Conservation (phyloP, 768 basidiomycete genomes). For the Royoungia palumana region DNA sequence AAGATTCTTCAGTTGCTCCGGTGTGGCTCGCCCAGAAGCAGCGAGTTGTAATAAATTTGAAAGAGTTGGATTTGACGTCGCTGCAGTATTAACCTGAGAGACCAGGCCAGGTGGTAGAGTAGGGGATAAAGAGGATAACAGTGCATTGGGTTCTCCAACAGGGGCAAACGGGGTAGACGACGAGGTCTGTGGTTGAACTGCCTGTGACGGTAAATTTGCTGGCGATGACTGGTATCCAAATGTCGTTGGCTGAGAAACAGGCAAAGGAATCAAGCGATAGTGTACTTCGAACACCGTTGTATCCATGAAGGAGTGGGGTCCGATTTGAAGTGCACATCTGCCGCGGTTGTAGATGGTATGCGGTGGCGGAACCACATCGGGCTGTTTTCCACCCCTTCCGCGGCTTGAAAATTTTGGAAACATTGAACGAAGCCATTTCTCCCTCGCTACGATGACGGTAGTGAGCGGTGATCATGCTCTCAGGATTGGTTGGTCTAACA, state of each 20-base stretch:
- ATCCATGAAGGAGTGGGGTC: slow-evolving; percentile 68
- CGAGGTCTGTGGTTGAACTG: slow-evolving; percentile 22
- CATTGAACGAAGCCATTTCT: slow-evolving; percentile 60
- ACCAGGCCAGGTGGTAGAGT: slow-evolving; percentile 57
- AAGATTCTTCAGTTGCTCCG: slow-evolving; percentile 65
- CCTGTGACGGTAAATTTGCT: slow-evolving; percentile 27
- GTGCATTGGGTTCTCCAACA: slow-evolving; percentile 35
- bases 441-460: slow-evolving; percentile 48
- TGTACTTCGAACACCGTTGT: slow-evolving; percentile 73
- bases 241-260: slow-evolving; percentile 20
- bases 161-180: slow-evolving; percentile 19
- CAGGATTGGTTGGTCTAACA: slow-evolving; percentile 38
- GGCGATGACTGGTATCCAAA: slow-evolving; percentile 28
- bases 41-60: slow-evolving; percentile 64
- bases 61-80: slow-evolving; percentile 63
- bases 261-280: slow-evolving; percentile 45
- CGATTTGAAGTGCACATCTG: slow-evolving; percentile 67
- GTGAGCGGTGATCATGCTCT: slow-evolving; percentile 14
- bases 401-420: slow-evolving; percentile 74
- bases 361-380: slow-evolving; percentile 53
- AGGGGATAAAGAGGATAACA: slow-evolving; percentile 44
- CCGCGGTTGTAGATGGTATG: slow-evolving; percentile 66
- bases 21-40: slow-evolving; percentile 55
- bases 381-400: slow-evolving; percentile 54
- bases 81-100: slow-evolving; percentile 62